Base-by-base conservation (phyloP, 164 flowering plant species). In the Brasenia schreberi region DNA sequence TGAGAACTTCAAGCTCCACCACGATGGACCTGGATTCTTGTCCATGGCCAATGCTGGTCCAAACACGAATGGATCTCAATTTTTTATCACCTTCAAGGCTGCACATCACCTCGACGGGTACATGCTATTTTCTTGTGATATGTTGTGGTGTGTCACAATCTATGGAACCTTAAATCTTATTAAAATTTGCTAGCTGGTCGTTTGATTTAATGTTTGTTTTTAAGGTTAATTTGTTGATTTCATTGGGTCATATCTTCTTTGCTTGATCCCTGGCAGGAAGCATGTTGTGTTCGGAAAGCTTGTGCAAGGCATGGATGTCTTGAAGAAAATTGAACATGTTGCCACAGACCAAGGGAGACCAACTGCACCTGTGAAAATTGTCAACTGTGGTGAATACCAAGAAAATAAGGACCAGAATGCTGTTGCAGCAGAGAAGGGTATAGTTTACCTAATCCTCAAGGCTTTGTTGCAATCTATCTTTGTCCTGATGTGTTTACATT, bases 201-300 rank as follows among this genome's bases (percentile, higher is more conserved):
- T 33, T 33, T 33, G 39, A 33, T 33, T 33, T 33, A 33, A 3
- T 33, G 39, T 4, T 33, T 33, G 39, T 33, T 49, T 6, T 14
- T 49, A 14, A 9, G 12, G 10, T 49, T 9, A 49, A 9, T 49
- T 49, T 49, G 16, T 49, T 49, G 53, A 49, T 49, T 49, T 49
- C 56, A 49, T 49, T 49, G 10, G 12, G 16, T 49, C 12, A 14
- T 49, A 49, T 49, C 16, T 1, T 49, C 12, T 14, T 61, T 61
- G 73, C 87, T 33, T 33, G 39, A 33, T 33, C 39, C 39, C 39
- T 33, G 39, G 73, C 87, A 95, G 99, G 82, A 88, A 86, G 76
- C 76, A 75, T 75, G 83, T 87, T 62, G 96, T 88, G 6, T 92
- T 95, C 78, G 99, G 99, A 64, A 90, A 89, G 79, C 89, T 95